Evolutionary conservation across 169 alveolate species (phyloP).

Genomic region (Plasmodium malariae): DNA sequence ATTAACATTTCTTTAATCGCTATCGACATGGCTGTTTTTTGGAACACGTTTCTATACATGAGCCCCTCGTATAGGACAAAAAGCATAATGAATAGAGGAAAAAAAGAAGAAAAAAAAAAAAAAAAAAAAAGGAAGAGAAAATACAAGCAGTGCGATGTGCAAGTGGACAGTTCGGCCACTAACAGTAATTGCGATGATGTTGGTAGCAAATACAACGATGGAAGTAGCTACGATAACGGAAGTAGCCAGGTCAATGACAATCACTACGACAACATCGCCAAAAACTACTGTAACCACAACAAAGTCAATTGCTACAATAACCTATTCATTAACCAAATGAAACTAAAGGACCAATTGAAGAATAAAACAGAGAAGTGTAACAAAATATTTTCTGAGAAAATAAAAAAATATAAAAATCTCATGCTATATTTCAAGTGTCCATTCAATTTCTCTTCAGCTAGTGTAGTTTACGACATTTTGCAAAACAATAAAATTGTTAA

Average conservation of each 20-base stretch:
- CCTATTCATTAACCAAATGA: constrained; percentile 17
- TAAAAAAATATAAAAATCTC: constrained; percentile 29
- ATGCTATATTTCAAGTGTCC: constrained; percentile 51
- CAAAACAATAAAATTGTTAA: constrained; percentile 21
- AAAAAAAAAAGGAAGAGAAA: neutral
- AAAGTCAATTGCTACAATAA: neutral
- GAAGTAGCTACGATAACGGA: neutral
- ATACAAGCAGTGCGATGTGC: neutral
- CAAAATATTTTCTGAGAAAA: constrained; percentile 34
- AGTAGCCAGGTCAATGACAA: neutral
- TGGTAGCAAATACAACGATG: neutral
- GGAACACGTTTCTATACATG: constrained; percentile 37
- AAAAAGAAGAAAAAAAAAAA: neutral
- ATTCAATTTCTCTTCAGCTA: constrained; percentile 53
- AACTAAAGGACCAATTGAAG: constrained; percentile 40
- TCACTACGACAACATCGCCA: neutral
- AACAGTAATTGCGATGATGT: neutral
- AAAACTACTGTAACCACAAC: neutral
- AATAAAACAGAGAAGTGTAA: constrained; percentile 51
- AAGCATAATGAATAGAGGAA: neutral
- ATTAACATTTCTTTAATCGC: constrained; percentile 40
- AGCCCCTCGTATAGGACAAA: neutral
- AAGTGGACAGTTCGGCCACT: neutral
- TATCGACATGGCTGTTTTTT: constrained; percentile 50
- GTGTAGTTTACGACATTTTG: constrained; percentile 32